A percentile compares a stretch with the other conserved stretches of the same genome.
Evolutionary conservation across 2,329 filamentous ascomycete species (phyloP).

Genomic region (Ophiostoma montium): DNA sequence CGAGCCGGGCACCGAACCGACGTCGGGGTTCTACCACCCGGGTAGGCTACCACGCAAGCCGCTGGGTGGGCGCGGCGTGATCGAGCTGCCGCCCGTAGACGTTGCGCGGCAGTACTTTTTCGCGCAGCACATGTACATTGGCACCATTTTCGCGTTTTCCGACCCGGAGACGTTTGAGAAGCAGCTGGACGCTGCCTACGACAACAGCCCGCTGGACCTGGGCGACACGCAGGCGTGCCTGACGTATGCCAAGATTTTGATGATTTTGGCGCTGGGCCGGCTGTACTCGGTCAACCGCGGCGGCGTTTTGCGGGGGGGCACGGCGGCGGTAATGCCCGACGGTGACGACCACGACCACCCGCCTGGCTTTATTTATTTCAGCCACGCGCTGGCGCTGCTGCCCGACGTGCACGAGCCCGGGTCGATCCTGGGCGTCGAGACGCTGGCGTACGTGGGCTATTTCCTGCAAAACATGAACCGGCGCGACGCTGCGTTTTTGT

Average conservation of each 20-base stretch:
- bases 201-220: constrained; percentile 25
- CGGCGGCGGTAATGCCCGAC: constrained; percentile 10
- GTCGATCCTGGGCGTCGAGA: constrained; percentile 39
- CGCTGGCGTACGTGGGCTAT: constrained; percentile 38
- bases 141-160: constrained; percentile 41
- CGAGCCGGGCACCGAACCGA: constrained; percentile 20
- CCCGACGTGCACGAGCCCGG: constrained; percentile 42
- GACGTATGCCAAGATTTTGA: constrained; percentile 34
- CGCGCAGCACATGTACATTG: constrained; percentile 41
- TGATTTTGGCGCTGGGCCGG: constrained; percentile 40
- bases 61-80: constrained; percentile 9
- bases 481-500: constrained; percentile 39
- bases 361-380: constrained; percentile 41
- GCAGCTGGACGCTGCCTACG: constrained; percentile 30
- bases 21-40: constrained; percentile 22
- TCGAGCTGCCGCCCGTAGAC: constrained; percentile 30
- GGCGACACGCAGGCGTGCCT: constrained; percentile 33
- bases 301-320: constrained; percentile 26
- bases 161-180: constrained; percentile 32
- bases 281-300: constrained; percentile 41
- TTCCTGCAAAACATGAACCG: constrained; percentile 44
- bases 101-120: constrained; percentile 28
- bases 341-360: constrained; percentile 20
- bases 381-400: constrained; percentile 33
- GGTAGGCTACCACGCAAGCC: constrained; percentile 20